phyloP scores from a whole-genome alignment of 2,329 filamentous ascomycete species.

The Cadophora sp. region DNA sequence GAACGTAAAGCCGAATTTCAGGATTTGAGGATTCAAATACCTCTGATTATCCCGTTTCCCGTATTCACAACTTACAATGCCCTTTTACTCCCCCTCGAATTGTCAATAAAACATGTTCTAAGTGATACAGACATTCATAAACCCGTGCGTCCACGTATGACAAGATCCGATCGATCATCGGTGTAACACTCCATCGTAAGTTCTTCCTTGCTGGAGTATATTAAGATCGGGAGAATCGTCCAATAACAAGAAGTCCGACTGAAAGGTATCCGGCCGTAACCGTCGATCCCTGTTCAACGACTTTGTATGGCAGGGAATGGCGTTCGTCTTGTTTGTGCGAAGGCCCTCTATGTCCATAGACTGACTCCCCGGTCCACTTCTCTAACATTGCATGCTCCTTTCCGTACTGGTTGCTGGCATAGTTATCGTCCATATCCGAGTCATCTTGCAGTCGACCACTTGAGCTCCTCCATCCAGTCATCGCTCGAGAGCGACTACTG shows the following conservation, averaged over 20 bases:
- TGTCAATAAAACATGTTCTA: not conserved
- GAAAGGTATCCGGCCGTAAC: not conserved
- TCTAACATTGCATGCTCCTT: not conserved
- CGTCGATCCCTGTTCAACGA: not conserved
- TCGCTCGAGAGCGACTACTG: not conserved
- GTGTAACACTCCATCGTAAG: constrained; percentile 5
- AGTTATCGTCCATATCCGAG: not conserved
- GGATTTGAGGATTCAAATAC: too few species aligned
- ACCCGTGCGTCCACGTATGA: not conserved
- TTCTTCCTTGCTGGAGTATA: not conserved
- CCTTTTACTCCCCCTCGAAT: not conserved
- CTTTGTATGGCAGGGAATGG: not conserved
- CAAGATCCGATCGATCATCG: constrained; percentile 11
- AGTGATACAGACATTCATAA: not conserved
- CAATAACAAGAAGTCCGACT: not conserved
- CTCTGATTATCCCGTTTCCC: too few species aligned
- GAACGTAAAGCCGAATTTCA: too few species aligned
- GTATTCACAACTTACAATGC: not conserved
- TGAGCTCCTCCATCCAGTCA: too few species aligned
- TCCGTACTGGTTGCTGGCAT: not conserved
- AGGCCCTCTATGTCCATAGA: not conserved
- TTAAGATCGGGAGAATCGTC: not conserved
- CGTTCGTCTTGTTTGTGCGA: not conserved
- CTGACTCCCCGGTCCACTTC: not conserved
- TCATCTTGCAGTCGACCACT: not conserved